Percentiles rank a stretch among this genome's conserved stretches.
Conservation (phyloP, 331 rosid genomes). For the Quercus tomentella region DNA sequence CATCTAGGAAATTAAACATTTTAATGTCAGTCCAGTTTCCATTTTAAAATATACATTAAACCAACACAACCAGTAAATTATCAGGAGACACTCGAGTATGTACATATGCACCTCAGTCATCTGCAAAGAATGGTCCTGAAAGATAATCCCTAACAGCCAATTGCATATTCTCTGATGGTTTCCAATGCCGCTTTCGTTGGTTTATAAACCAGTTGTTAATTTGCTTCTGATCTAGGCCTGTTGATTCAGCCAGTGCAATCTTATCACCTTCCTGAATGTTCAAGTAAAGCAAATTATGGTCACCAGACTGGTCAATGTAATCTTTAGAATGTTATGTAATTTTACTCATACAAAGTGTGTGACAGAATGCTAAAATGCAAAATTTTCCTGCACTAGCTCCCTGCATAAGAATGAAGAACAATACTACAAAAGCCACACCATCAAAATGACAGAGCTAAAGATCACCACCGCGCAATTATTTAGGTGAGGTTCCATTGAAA, state of each 20-base stretch:
- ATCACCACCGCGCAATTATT: too few species aligned
- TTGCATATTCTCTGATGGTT: conserved; percentile 82
- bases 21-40: conserved; percentile 17
- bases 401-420: too few species aligned
- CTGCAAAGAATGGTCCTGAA: conserved; percentile 39
- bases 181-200: conserved; percentile 96
- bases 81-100: conserved; percentile 4
- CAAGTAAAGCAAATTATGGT: neutral
- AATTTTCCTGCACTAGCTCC: too few species aligned
- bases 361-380: too few species aligned
- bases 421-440: too few species aligned
- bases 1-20: neutral
- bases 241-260: conserved; percentile 66
- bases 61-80: neutral
- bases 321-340: neutral
- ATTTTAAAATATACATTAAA: conserved; percentile 23
- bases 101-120: conserved; percentile 42
- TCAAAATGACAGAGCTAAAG: too few species aligned
- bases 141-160: conserved; percentile 61
- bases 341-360: too few species aligned
- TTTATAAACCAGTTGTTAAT: conserved; percentile 96
- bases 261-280: conserved; percentile 73
- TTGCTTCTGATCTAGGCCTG: conserved; percentile 90
- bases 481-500: neutral
- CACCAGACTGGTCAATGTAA: neutral